These are phyloP conservation scores for Coniochaeta prunicola DNA, from an alignment of 2,329 filamentous ascomycete species.

Conservation along the genomic window DNA sequence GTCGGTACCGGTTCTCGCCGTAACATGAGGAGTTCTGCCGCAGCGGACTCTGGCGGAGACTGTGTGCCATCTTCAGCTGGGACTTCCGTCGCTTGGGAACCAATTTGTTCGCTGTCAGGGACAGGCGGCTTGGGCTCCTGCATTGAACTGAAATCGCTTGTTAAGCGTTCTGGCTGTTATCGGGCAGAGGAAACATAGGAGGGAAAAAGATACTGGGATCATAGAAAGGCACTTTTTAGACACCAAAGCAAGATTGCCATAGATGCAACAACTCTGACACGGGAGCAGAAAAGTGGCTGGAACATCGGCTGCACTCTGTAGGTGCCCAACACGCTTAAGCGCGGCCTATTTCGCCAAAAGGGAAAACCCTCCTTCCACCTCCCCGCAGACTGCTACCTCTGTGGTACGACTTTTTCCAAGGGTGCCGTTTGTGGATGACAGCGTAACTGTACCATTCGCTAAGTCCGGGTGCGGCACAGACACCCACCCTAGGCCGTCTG, in stretches of 20 bases:
- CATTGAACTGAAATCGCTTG: background rate
- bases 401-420: background rate
- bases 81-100: background rate
- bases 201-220: background rate
- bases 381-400: background rate
- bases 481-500: too few species aligned
- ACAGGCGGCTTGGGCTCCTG: background rate
- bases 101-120: background rate
- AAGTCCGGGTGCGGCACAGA: background rate
- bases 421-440: background rate
- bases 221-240: background rate
- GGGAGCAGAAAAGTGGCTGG: background rate
- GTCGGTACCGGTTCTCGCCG: background rate
- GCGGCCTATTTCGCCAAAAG: background rate
- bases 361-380: background rate
- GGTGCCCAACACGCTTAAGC: background rate
- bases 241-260: background rate
- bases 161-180: background rate
- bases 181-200: background rate
- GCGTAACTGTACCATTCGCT: background rate
- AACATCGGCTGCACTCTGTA: background rate
- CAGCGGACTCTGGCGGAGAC: background rate
- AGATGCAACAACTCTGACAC: background rate
- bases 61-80: background rate
- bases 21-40: background rate